Percentiles rank a stretch among this genome's conserved stretches.
Conservation (phyloP, 1,284 basidiomycete genomes). For the Fistulina hepatica region DNA sequence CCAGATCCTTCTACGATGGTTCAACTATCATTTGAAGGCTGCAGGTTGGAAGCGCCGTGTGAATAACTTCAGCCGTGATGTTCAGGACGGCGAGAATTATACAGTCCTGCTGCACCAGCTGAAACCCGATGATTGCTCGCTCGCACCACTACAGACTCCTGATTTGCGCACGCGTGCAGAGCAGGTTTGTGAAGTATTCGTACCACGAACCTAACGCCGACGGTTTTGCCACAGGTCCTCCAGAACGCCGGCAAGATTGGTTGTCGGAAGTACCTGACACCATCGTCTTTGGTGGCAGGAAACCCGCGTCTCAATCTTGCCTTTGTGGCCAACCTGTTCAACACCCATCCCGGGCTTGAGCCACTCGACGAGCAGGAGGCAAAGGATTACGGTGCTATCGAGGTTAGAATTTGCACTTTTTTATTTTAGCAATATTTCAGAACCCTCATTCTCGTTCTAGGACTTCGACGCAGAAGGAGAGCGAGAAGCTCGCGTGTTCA, state of each 20-base stretch:
- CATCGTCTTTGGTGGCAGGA: constrained; percentile 83
- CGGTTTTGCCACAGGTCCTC: constrained; percentile 58
- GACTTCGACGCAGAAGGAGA: constrained; percentile 99
- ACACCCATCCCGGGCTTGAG: constrained; percentile 89
- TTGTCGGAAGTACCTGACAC: constrained; percentile 92
- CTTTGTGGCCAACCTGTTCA: constrained; percentile 98
- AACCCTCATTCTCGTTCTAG: too few species aligned
- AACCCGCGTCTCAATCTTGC: constrained; percentile 99
- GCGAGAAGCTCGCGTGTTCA: constrained; percentile 95
- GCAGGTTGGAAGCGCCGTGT: constrained; percentile 83
- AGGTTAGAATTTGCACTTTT: too few species aligned
- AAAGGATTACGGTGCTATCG: constrained; percentile 75
- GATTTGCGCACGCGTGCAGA: constrained; percentile 83
- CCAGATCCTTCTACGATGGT: constrained; percentile 94
- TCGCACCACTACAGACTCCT: constrained; percentile 77
- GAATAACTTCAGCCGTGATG: constrained; percentile 95
- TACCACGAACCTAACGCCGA: constrained; percentile 1
- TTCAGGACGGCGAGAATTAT: constrained; percentile 95
- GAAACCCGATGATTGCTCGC: constrained; percentile 89
- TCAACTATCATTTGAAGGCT: constrained; percentile 96
- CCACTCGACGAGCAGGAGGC: constrained; percentile 87
- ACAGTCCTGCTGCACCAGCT: constrained; percentile 92
- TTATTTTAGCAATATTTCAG: too few species aligned
- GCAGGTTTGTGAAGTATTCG: too few species aligned
- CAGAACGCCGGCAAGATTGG: constrained; percentile 91